phyloP scores from a whole-genome alignment of 495 filamentous ascomycete genomes.

The Xylaria bambusicola region DNA sequence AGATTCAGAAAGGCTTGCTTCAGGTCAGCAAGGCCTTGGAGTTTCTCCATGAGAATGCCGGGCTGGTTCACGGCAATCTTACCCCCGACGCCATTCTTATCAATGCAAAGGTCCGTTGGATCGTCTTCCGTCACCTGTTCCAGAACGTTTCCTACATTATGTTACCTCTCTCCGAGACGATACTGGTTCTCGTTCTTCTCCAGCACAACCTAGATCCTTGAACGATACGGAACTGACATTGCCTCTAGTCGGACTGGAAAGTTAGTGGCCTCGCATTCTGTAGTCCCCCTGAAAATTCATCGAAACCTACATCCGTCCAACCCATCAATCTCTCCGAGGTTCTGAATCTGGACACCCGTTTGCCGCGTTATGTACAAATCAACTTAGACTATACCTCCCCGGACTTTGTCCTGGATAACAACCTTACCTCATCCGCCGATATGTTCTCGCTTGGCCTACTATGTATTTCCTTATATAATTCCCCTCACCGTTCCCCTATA shows the following conservation, averaged over 20 bases:
- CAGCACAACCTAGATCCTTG: background rate
- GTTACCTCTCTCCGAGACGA: too few species aligned
- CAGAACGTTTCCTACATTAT: too few species aligned
- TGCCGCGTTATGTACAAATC: slow-evolving; percentile 82
- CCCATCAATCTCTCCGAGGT: slow-evolving; percentile 80
- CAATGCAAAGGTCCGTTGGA: slow-evolving; percentile 75
- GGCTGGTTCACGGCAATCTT: slow-evolving; percentile 88
- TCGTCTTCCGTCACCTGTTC: background rate
- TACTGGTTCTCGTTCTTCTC: too few species aligned
- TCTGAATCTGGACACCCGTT: slow-evolving; percentile 79
- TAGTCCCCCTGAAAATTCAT: slow-evolving; percentile 69
- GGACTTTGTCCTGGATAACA: slow-evolving; percentile 87
- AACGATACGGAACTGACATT: slow-evolving; percentile 21
- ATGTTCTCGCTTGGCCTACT: slow-evolving; percentile 91
- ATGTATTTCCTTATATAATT: slow-evolving; percentile 89
- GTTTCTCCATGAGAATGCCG: slow-evolving; percentile 95
- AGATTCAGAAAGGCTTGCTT: slow-evolving; percentile 93
- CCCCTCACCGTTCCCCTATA: slow-evolving; percentile 82
- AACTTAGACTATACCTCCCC: slow-evolving; percentile 92
- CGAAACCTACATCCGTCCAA: slow-evolving; percentile 65
- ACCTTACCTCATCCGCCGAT: slow-evolving; percentile 76
- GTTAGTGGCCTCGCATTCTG: slow-evolving; percentile 91
- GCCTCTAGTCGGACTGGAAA: slow-evolving; percentile 87
- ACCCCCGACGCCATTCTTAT: slow-evolving; percentile 94
- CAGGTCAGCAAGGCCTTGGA: slow-evolving; percentile 94